phyloP scores from a whole-genome alignment of 345 rosid genomes.

The Gossypium thurberi region DNA sequence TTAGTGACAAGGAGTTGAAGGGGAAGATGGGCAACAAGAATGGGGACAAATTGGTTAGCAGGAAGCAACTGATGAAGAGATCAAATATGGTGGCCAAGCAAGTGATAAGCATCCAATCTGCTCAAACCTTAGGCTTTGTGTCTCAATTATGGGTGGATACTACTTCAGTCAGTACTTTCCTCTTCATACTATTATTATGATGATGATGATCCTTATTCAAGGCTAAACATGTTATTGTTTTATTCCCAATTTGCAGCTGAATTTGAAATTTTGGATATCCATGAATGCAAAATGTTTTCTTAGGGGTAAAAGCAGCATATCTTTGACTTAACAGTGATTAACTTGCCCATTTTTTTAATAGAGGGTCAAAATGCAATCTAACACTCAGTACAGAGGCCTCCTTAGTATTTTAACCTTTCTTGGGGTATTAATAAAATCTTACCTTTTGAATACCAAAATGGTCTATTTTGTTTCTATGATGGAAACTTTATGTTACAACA shows the following conservation, averaged over 20 bases:
- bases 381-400: too few species aligned
- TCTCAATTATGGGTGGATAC: conserved; percentile 88
- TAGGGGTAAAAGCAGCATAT: too few species aligned
- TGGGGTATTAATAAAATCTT: not conserved
- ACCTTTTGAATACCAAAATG: not conserved
- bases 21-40: not conserved
- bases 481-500: not conserved
- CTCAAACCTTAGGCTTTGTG: conserved; percentile 51
- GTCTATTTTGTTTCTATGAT: not conserved
- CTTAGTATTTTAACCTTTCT: not conserved
- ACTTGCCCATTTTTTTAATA: too few species aligned
- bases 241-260: not conserved
- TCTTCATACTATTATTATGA: not conserved
- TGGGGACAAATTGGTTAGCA: conserved; percentile 17
- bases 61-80: conserved; percentile 26
- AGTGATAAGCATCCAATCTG: conserved; percentile 69
- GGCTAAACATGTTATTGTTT: not conserved
- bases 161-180: conserved; percentile 37
- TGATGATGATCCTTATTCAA: too few species aligned
- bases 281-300: not conserved
- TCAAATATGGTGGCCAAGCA: conserved; percentile 31
- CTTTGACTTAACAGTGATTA: too few species aligned
- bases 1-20: conserved; percentile 3
- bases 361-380: too few species aligned
- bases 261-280: not conserved